Conservation (phyloP, 352 stramenopile genomes). For the Globisporangium carolinianum region DNA sequence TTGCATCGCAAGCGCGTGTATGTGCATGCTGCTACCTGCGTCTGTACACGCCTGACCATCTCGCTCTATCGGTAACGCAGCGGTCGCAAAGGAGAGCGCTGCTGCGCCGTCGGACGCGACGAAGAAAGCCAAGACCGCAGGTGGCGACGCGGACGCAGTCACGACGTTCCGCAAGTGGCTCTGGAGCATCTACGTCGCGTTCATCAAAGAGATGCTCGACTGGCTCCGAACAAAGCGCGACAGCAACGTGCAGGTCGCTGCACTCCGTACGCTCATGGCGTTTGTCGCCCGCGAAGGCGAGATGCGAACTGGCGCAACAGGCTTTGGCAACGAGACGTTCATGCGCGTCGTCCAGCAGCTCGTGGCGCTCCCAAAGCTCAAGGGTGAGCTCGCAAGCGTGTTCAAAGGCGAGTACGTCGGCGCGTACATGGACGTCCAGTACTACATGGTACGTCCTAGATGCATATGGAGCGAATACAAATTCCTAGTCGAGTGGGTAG, state of each 20-base stretch:
- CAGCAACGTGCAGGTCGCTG: constrained; percentile 63
- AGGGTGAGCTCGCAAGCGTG: constrained; percentile 73
- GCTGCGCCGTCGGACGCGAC: constrained; percentile 8
- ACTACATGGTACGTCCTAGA: constrained; percentile 47
- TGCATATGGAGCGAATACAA: too few relatives aligned
- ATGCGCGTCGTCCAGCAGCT: constrained; percentile 69
- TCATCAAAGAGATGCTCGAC: constrained; percentile 79
- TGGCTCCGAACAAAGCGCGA: constrained; percentile 54
- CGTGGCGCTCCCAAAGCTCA: constrained; percentile 55
- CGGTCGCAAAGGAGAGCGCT: constrained; percentile 6
- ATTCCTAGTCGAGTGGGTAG: neutral
- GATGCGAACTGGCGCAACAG: constrained; percentile 18
- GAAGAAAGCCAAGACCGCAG: constrained; percentile 29
- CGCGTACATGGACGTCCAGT: constrained; percentile 83
- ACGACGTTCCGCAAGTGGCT: constrained; percentile 80
- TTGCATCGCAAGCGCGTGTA: neutral
- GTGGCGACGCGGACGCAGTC: constrained; percentile 36
- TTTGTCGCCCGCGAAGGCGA: constrained; percentile 75
- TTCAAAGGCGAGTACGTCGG: constrained; percentile 84
- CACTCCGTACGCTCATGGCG: constrained; percentile 86
- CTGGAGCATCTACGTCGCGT: constrained; percentile 72
- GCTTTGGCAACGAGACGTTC: constrained; percentile 85
- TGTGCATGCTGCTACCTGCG: neutral
- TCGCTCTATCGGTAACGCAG: neutral
- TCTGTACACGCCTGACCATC: neutral